Conservation (phyloP, 108 stramenopile genomes). For the Skeletonema tropicum region DNA sequence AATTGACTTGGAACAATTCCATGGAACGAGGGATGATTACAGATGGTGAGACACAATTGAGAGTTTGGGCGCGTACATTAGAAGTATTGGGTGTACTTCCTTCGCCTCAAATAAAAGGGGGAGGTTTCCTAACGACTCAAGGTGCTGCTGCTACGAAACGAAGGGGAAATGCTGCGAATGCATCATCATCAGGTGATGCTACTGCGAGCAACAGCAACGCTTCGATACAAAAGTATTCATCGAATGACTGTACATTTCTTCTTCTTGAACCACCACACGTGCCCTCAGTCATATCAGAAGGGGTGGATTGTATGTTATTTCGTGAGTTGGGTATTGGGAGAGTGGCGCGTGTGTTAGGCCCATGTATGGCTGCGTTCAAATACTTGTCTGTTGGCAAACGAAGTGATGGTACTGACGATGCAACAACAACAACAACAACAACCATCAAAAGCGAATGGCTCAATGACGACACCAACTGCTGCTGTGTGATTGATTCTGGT, state of each 20-base stretch:
- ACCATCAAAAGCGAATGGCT: conserved; percentile 16
- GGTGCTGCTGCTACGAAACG: conserved; percentile 3
- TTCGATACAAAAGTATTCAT: conserved; percentile 13
- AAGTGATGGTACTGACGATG: neutral
- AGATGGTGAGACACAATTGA: conserved; percentile 77
- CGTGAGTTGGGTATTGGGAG: conserved; percentile 49
- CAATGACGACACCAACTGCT: conserved; percentile 65
- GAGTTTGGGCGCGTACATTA: conserved; percentile 77
- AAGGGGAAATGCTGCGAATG: conserved; percentile 1
- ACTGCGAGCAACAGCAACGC: neutral
- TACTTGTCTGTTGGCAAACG: conserved; percentile 29
- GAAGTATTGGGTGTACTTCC: conserved; percentile 48
- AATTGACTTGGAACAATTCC: conserved; percentile 57
- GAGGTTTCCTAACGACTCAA: conserved; percentile 3
- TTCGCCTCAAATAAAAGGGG: conserved; percentile 33
- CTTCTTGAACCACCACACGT: conserved; percentile 52
- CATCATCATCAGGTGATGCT: neutral
- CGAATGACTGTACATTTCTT: conserved; percentile 31
- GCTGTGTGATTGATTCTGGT: conserved; percentile 90
- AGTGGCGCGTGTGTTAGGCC: conserved; percentile 41
- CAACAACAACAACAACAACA: neutral
- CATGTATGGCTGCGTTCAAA: conserved; percentile 48
- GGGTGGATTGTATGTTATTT: conserved; percentile 48
- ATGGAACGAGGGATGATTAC: conserved; percentile 72
- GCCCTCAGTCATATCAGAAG: conserved; percentile 48